These are phyloP conservation scores for Collybia sp. DNA, from an alignment of 768 basidiomycete species.

Conservation along the genomic window DNA sequence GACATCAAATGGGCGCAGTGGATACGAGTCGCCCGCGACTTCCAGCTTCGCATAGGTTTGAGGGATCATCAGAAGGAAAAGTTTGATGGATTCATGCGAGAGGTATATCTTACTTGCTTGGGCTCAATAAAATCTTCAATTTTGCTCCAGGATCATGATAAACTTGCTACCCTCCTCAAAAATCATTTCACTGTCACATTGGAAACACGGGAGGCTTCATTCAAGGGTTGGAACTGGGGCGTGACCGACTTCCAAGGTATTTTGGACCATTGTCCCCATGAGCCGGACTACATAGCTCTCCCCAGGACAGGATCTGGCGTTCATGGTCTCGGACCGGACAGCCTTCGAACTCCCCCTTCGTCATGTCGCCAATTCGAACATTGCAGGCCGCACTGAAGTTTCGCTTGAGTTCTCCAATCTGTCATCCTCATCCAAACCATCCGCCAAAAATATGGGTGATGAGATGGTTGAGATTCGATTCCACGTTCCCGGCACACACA, in stretches of 20 bases:
- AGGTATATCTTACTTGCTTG: constrained; percentile 47
- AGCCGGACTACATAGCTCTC: too few relatives aligned
- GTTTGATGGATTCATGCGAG: constrained; percentile 93
- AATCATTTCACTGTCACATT: constrained; percentile 83
- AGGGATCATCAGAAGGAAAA: constrained; percentile 72
- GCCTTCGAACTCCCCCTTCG: constrained; percentile 87
- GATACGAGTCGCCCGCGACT: constrained; percentile 88
- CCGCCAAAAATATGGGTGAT: constrained; percentile 48
- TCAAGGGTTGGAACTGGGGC: constrained; percentile 99
- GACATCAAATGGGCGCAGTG: constrained; percentile 90
- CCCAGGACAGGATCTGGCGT: constrained; percentile 86
- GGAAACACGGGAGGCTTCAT: constrained; percentile 80
- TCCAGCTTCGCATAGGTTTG: constrained; percentile 82
- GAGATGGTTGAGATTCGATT: constrained; percentile 96
- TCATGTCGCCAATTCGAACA: constrained; percentile 93
- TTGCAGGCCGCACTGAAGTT: constrained; percentile 96
- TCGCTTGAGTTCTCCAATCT: constrained; percentile 85
- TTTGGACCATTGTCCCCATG: constrained; percentile 7
- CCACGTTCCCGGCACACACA: constrained; percentile 82
- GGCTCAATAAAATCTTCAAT: background rate
- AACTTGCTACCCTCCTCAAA: constrained; percentile 73
- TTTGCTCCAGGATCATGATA: constrained; percentile 79
- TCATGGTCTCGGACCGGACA: constrained; percentile 82
- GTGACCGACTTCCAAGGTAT: constrained; percentile 89
- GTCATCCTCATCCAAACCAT: constrained; percentile 33